phyloP scores from a whole-genome alignment of 2,329 filamentous ascomycete genomes.

The Penicillium digitatum region DNA sequence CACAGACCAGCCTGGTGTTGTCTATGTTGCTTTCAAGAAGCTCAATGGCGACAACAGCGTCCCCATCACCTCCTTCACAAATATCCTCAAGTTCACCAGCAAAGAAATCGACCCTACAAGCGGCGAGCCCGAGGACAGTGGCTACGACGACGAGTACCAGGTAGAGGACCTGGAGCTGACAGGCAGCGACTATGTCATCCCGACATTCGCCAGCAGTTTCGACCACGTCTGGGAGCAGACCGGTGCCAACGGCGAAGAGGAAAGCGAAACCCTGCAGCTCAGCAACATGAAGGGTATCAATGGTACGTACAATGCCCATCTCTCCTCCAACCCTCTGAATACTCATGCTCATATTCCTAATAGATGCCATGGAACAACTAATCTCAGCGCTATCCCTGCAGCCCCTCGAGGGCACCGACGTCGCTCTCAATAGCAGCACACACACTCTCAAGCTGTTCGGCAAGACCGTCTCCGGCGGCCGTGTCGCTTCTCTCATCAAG shows the following conservation, averaged over 20 bases:
- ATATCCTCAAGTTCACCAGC: slow-evolving; percentile 91
- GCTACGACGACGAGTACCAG: slow-evolving; percentile 97
- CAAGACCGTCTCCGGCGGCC: slow-evolving; percentile 87
- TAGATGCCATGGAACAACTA: slow-evolving; percentile 90
- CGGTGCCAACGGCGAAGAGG: slow-evolving; percentile 81
- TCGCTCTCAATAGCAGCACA: slow-evolving; percentile 80
- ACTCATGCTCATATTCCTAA: slow-evolving; percentile 2
- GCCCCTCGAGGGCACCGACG: slow-evolving; percentile 88
- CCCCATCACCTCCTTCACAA: slow-evolving; percentile 78
- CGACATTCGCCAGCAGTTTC: slow-evolving; percentile 91
- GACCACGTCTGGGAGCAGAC: slow-evolving; percentile 94
- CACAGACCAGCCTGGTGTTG: slow-evolving; percentile 82
- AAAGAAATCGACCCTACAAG: slow-evolving; percentile 97
- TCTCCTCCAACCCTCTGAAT: slow-evolving; percentile 23
- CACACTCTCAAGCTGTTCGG: slow-evolving; percentile 94
- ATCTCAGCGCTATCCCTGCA: slow-evolving; percentile 83
- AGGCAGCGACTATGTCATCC: slow-evolving; percentile 90
- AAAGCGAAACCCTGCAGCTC: slow-evolving; percentile 84
- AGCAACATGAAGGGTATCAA: slow-evolving; percentile 86
- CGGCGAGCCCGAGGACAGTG: slow-evolving; percentile 83
- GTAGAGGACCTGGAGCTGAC: slow-evolving; percentile 87
- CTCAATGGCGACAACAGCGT: slow-evolving; percentile 70
- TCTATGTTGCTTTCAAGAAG: slow-evolving; percentile 94
- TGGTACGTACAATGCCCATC: slow-evolving; percentile 57
- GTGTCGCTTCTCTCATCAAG: slow-evolving; percentile 78